phyloP scores from a whole-genome alignment of 1,284 basidiomycete genomes.

The Sparassis latifolia region DNA sequence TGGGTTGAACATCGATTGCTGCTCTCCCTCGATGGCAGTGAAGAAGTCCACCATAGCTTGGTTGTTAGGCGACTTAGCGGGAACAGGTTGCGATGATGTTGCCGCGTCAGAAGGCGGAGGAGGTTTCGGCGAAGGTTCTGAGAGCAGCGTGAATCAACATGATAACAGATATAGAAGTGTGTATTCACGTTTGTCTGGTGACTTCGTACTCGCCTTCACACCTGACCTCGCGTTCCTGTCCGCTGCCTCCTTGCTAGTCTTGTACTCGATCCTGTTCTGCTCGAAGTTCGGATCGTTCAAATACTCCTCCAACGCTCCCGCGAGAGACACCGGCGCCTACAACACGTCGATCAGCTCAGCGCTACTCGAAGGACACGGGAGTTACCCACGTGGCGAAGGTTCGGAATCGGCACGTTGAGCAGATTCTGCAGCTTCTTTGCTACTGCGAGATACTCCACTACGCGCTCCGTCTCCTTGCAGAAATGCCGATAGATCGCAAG shows the following conservation, averaged over 20 bases:
- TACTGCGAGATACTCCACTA: conserved; percentile 91
- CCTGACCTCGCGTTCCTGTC: conserved; percentile 44
- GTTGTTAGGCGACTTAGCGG: conserved; percentile 16
- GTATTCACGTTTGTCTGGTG: conserved; percentile 21
- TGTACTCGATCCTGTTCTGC: conserved; percentile 90
- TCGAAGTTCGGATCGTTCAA: conserved; percentile 95
- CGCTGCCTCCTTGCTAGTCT: conserved; percentile 72
- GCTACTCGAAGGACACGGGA: neutral
- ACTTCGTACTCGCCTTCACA: conserved; percentile 19
- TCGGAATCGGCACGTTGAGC: conserved; percentile 90
- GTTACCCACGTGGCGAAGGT: conserved; percentile 78
- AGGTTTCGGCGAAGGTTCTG: conserved; percentile 18
- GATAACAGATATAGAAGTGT: neutral
- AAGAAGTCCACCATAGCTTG: conserved; percentile 82
- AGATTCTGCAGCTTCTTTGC: conserved; percentile 91
- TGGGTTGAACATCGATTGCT: conserved; percentile 69
- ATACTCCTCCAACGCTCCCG: conserved; percentile 92
- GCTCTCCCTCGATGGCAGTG: conserved; percentile 81
- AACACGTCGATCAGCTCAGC: neutral
- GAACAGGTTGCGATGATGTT: conserved; percentile 16
- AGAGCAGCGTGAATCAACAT: neutral
- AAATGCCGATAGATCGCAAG: conserved; percentile 91
- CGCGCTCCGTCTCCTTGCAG: conserved; percentile 89
- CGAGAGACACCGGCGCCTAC: conserved; percentile 90
- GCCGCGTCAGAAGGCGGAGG: conserved; percentile 9